Conservation (phyloP, 306 rosid genomes). For the Bauhinia variegata region DNA sequence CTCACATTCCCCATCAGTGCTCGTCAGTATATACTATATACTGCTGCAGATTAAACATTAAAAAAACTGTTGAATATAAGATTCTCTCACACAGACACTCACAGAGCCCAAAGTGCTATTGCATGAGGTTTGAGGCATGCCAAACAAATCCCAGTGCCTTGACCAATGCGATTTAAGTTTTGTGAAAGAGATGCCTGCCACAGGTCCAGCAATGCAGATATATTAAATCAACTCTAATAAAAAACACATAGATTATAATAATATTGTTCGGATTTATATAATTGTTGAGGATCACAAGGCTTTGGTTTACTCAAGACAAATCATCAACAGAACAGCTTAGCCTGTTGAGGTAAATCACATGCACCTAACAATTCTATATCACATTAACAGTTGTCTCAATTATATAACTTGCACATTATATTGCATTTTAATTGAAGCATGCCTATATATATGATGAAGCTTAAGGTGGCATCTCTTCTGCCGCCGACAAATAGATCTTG, state of each 20-base stretch:
- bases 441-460: constrained; percentile 34
- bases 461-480: constrained; percentile 45
- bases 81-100: constrained; percentile 51
- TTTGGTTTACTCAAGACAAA: constrained; percentile 57
- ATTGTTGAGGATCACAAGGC: constrained; percentile 66
- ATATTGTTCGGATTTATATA: constrained; percentile 20
- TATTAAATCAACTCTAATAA: constrained; percentile 45
- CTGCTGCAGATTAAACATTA: constrained; percentile 38
- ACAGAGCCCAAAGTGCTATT: constrained; percentile 67
- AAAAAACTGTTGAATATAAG: constrained; percentile 51
- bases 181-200: constrained; percentile 84
- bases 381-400: constrained; percentile 42
- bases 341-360: constrained; percentile 70
- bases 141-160: constrained; percentile 83
- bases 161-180: constrained; percentile 84
- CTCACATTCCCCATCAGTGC: constrained; percentile 71
- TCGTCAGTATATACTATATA: constrained; percentile 38
- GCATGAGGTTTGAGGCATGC: constrained; percentile 77
- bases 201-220: constrained; percentile 67
- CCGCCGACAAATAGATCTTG: constrained; percentile 67
- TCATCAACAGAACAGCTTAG: constrained; percentile 68
- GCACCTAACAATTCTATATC: constrained; percentile 59
- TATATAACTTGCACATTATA: constrained; percentile 36
- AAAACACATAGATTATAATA: constrained; percentile 30
- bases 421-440: constrained; percentile 40